Evolutionary conservation across 768 basidiomycete species (phyloP).

Genomic region (Albatrellus ellisii): DNA sequence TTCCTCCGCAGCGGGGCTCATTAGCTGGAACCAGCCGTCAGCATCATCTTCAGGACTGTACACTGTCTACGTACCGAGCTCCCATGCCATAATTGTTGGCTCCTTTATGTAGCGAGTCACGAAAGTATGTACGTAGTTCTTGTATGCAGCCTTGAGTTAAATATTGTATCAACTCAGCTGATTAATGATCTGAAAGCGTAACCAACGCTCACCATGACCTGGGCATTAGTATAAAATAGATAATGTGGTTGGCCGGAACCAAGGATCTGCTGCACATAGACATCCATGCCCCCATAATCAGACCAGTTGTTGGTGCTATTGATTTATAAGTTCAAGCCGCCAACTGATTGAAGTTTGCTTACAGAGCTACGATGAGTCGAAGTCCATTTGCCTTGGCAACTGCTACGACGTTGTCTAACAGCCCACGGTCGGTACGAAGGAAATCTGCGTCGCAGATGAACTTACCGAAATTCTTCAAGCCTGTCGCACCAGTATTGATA

Average conservation of each 20-base stretch:
- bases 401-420: constrained; percentile 36
- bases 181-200: too few species aligned
- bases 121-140: not conserved
- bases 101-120: not conserved
- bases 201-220: constrained; percentile 33
- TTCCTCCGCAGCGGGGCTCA: not conserved
- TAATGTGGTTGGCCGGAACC: constrained; percentile 36
- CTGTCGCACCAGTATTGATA: constrained; percentile 40
- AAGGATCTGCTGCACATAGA: constrained; percentile 44
- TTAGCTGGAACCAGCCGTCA: too few species aligned
- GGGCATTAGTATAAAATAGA: constrained; percentile 43
- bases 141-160: not conserved
- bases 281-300: constrained; percentile 60
- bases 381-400: constrained; percentile 48
- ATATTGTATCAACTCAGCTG: too few species aligned
- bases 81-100: not conserved
- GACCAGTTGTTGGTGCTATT: constrained; percentile 53
- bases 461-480: constrained; percentile 36
- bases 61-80: too few species aligned
- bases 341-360: too few species aligned
- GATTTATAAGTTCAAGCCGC: too few species aligned
- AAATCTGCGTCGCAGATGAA: too few species aligned
- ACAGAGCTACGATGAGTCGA: not conserved
- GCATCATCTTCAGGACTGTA: too few species aligned
- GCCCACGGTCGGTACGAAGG: too few species aligned